Percentiles rank a stretch among this genome's conserved stretches.
These are phyloP conservation scores for Iberis pinnata DNA, from an alignment of 345 rosid genomes.

Conservation along the genomic window DNA sequence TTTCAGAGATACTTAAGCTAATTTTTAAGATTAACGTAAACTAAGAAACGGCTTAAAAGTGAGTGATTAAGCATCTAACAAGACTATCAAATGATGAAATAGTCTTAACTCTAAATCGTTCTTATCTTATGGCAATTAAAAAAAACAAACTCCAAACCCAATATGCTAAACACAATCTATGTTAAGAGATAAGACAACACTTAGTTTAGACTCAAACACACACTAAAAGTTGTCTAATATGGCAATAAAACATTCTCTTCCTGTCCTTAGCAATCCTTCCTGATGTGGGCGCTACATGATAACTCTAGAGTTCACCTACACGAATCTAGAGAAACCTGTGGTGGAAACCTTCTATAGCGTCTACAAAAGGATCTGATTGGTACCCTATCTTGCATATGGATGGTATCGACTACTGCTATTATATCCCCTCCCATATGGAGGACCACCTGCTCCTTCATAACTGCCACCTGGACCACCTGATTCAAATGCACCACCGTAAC, in stretches of 20 bases:
- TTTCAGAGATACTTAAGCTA: constrained; percentile 14
- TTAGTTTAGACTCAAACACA: constrained; percentile 14
- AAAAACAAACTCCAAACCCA: constrained; percentile 24
- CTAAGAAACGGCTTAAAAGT: constrained; percentile 3
- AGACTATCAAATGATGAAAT: constrained; percentile 9
- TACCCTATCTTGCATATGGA: constrained; percentile 71
- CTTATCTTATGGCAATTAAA: neutral
- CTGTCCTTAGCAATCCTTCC: constrained; percentile 31
- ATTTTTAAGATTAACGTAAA: constrained; percentile 10
- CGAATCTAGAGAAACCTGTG: constrained; percentile 26
- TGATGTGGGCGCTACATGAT: constrained; percentile 28
- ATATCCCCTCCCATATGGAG: too few species aligned
- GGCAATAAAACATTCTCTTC: constrained; percentile 14
- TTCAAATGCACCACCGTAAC: too few species aligned
- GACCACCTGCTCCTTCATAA: constrained; percentile 39
- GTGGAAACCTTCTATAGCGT: constrained; percentile 21
- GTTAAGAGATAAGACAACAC: constrained; percentile 18
- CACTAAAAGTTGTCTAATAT: constrained; percentile 9
- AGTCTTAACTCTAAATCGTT: neutral
- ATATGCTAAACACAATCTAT: constrained; percentile 32
- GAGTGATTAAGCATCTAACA: constrained; percentile 4
- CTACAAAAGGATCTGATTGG: constrained; percentile 23
- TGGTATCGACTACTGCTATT: constrained; percentile 59
- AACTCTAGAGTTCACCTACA: constrained; percentile 29
- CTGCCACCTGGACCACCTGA: constrained; percentile 35